These are phyloP conservation scores for Diaporthe australafricana DNA, from an alignment of 2,329 filamentous ascomycete genomes.

Conservation along the genomic window DNA sequence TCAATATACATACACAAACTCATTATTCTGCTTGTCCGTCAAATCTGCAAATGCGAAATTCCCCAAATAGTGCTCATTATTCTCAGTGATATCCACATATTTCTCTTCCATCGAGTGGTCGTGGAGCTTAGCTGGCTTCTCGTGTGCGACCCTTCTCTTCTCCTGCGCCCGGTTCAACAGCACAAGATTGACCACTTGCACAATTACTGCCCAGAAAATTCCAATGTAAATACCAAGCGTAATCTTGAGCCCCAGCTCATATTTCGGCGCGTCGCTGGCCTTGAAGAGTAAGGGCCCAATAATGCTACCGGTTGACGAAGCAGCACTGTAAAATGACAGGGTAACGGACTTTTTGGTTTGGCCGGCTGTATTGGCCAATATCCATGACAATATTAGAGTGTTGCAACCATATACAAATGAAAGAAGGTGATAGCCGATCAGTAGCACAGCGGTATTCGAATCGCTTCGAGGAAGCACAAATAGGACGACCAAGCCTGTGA, in stretches of 20 bases:
- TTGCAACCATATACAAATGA: slow-evolving; percentile 75
- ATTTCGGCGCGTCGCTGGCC: slow-evolving; percentile 66
- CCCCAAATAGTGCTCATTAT: slow-evolving; percentile 48
- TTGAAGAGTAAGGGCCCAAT: slow-evolving; percentile 74
- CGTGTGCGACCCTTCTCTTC: slow-evolving; percentile 65
- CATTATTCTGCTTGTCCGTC: slow-evolving; percentile 75
- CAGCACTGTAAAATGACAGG: slow-evolving; percentile 74
- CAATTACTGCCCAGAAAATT: slow-evolving; percentile 61
- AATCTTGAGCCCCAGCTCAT: slow-evolving; percentile 66
- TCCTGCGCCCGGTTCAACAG: slow-evolving; percentile 69
- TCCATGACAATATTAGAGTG: slow-evolving; percentile 75
- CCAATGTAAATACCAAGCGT: slow-evolving; percentile 67
- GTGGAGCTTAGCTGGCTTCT: slow-evolving; percentile 69
- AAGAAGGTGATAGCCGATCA: slow-evolving; percentile 74
- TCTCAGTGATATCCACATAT: slow-evolving; percentile 50
- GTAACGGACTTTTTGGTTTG: slow-evolving; percentile 75
- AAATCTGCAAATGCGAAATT: slow-evolving; percentile 68
- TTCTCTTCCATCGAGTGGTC: slow-evolving; percentile 70
- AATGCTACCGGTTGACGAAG: slow-evolving; percentile 72
- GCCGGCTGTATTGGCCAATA: slow-evolving; percentile 75
- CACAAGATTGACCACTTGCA: slow-evolving; percentile 67
- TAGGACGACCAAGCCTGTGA: slow-evolving; percentile 69
- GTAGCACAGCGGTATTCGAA: slow-evolving; percentile 57
- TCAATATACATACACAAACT: slow-evolving; percentile 56
- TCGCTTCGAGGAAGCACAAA: slow-evolving; percentile 61